Evolutionary conservation across 1,139 yeast genomes (phyloP).

Genomic region (Candida sp.): DNA sequence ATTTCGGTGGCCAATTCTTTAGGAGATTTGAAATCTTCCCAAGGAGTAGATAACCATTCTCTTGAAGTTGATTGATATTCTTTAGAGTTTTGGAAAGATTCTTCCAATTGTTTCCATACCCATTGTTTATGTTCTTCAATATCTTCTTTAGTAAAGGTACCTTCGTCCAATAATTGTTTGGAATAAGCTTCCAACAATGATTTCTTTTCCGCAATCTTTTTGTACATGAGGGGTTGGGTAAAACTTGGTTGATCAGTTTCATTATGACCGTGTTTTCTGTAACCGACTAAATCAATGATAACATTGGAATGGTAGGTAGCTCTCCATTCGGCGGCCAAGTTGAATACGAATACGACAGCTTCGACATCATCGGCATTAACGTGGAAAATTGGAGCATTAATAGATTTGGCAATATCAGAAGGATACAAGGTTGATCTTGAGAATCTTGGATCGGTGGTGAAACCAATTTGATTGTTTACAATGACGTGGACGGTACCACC

Average conservation of each 20-base stretch:
- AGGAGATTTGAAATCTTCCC: constrained; percentile 99
- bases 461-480: constrained; percentile 98
- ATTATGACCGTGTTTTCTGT: constrained; percentile 98
- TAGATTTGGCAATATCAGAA: constrained; percentile 93
- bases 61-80: constrained; percentile 89
- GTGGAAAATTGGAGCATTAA: constrained; percentile 98
- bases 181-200: constrained; percentile 86
- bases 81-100: constrained; percentile 80
- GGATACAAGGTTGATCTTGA: constrained; percentile 99
- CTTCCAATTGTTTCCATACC: constrained; percentile 96
- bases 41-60: constrained; percentile 98
- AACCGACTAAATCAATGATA: constrained; percentile 94
- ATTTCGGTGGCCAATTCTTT: constrained; percentile 95
- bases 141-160: constrained; percentile 85
- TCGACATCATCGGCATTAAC: constrained; percentile 98
- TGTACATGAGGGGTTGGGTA: constrained; percentile 98
- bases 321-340: constrained; percentile 99
- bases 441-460: constrained; percentile 97
- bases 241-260: constrained; percentile 99
- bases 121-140: constrained; percentile 95
- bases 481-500: constrained; percentile 98
- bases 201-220: constrained; percentile 83
- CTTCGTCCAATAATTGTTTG: constrained; percentile 76
- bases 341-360: constrained; percentile 86
- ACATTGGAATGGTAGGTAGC: constrained; percentile 95